These are phyloP conservation scores for Botryotinia calthae DNA, from an alignment of 2,329 filamentous ascomycete species.

Conservation along the genomic window DNA sequence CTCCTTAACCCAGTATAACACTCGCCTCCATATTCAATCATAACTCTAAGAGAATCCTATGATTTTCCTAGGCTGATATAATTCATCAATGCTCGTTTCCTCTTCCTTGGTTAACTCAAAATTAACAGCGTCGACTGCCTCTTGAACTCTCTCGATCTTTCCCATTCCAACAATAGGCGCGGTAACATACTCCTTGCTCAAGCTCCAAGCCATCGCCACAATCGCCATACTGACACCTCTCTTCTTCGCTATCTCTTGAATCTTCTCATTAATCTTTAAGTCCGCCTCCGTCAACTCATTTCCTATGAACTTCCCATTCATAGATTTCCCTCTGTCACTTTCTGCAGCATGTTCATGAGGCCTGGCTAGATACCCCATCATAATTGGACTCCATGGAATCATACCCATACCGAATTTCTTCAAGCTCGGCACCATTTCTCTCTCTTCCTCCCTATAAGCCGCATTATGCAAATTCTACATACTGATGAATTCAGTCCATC, in stretches of 20 bases:
- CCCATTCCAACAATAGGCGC: slow-evolving; percentile 54
- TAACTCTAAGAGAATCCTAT: not conserved
- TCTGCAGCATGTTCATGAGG: slow-evolving; percentile 25
- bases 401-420: slow-evolving; percentile 38
- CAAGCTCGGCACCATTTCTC: slow-evolving; percentile 36
- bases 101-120: slow-evolving; percentile 52
- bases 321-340: slow-evolving; percentile 22
- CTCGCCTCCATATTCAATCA: not conserved
- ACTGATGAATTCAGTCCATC: slow-evolving; percentile 59
- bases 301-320: slow-evolving; percentile 26
- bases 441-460: slow-evolving; percentile 58
- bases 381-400: slow-evolving; percentile 43
- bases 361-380: slow-evolving; percentile 34
- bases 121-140: slow-evolving; percentile 46
- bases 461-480: slow-evolving; percentile 61
- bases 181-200: slow-evolving; percentile 38
- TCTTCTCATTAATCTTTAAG: slow-evolving; percentile 28
- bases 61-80: slow-evolving; percentile 41
- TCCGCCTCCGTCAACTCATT: slow-evolving; percentile 30
- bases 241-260: slow-evolving; percentile 48
- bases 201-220: slow-evolving; percentile 57
- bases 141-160: slow-evolving; percentile 50
- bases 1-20: not conserved
- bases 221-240: slow-evolving; percentile 57
- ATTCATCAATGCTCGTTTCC: slow-evolving; percentile 51